phyloP scores from a whole-genome alignment of 768 basidiomycete genomes.

The Tulasnella sp. region DNA sequence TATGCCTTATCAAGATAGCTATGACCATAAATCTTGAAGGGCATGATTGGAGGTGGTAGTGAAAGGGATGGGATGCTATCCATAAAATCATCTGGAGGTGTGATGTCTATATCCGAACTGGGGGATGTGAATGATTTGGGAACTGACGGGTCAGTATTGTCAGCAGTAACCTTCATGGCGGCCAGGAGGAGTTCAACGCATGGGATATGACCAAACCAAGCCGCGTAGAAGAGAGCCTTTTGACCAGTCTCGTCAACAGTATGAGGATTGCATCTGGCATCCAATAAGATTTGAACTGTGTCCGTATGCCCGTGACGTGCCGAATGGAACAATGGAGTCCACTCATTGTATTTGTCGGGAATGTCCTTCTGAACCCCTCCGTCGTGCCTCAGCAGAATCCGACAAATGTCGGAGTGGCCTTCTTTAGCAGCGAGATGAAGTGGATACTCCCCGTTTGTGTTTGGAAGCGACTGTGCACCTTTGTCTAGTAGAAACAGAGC shows the following conservation, averaged over 20 bases:
- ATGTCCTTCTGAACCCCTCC: constrained; percentile 50
- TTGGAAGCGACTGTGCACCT: constrained; percentile 67
- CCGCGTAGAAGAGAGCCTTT: constrained; percentile 82
- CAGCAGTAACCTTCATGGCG: constrained; percentile 24
- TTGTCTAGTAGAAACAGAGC: constrained; percentile 61
- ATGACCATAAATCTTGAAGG: constrained; percentile 93
- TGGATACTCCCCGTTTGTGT: constrained; percentile 93
- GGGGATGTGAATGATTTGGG: constrained; percentile 21
- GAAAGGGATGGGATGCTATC: constrained; percentile 92
- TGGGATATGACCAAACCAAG: constrained; percentile 81
- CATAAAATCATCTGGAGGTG: constrained; percentile 37
- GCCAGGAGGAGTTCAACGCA: constrained; percentile 50
- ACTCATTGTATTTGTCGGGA: constrained; percentile 94
- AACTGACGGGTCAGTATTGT: constrained; percentile 20
- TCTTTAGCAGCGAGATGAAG: constrained; percentile 91
- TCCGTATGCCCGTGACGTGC: constrained; percentile 68
- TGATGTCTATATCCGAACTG: neutral
- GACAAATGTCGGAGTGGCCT: constrained; percentile 79
- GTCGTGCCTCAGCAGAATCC: constrained; percentile 53
- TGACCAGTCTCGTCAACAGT: constrained; percentile 74
- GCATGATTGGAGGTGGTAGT: constrained; percentile 95
- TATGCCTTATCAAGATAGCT: constrained; percentile 81
- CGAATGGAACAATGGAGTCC: constrained; percentile 95
- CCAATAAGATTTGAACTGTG: constrained; percentile 66
- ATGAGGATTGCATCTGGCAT: constrained; percentile 65